Percentiles rank a stretch among this genome's conserved stretches.
These are phyloP conservation scores for Candida vaughaniae DNA, from an alignment of 805 yeast genomes.

Conservation along the genomic window DNA sequence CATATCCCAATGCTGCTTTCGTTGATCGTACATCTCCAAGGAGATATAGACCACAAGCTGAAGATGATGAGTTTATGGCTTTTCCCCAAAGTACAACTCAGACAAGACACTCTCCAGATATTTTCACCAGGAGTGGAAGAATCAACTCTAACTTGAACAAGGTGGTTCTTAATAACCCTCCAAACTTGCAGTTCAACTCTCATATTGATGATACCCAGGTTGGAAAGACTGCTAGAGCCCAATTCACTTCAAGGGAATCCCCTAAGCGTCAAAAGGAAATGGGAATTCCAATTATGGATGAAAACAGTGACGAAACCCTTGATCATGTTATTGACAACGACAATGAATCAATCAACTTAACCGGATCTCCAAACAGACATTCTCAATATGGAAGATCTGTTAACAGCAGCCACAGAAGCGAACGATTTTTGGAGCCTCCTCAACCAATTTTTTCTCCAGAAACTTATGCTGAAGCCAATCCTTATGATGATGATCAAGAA, in stretches of 20 bases:
- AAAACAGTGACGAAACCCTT: constrained; percentile 38
- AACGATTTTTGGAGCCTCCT: constrained; percentile 58
- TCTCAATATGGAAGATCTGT: constrained; percentile 28
- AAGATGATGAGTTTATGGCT: constrained; percentile 28
- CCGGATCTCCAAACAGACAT: constrained; percentile 38
- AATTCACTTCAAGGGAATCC: constrained; percentile 66
- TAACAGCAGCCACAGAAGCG: constrained; percentile 41
- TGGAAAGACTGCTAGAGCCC: constrained; percentile 57
- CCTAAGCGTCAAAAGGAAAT: constrained; percentile 57
- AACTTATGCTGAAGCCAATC: constrained; percentile 60
- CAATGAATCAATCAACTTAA: constrained; percentile 21
- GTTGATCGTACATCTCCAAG: constrained; percentile 39
- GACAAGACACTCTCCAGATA: constrained; percentile 42
- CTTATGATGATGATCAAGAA: constrained; percentile 18
- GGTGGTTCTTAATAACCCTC: constrained; percentile 24
- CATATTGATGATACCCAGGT: not conserved
- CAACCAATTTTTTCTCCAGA: constrained; percentile 63
- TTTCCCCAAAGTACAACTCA: constrained; percentile 23
- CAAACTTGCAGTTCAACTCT: constrained; percentile 18
- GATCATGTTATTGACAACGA: constrained; percentile 31
- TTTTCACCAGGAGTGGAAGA: constrained; percentile 38
- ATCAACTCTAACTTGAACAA: constrained; percentile 15
- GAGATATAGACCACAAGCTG: constrained; percentile 28
- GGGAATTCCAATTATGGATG: constrained; percentile 42
- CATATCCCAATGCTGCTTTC: constrained; percentile 39